These are phyloP conservation scores for Chaetomium fimeti DNA, from an alignment of 495 filamentous ascomycete genomes.

Conservation along the genomic window DNA sequence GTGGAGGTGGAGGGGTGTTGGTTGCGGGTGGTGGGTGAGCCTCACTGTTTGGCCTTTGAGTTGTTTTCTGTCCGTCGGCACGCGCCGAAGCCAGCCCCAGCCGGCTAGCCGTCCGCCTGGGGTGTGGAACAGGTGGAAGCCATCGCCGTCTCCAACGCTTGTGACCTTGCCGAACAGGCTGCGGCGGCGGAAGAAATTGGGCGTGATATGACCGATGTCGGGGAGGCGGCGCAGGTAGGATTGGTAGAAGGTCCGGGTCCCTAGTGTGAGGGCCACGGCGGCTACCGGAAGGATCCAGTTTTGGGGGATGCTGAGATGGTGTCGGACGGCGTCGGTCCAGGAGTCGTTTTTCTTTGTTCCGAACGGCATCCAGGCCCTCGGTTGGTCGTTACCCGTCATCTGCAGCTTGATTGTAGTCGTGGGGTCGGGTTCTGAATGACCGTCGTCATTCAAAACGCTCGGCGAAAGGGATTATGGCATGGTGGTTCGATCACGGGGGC, in stretches of 20 bases:
- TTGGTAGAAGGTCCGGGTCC: conserved; percentile 61
- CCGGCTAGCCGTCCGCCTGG: conserved; percentile 82
- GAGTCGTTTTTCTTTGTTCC: conserved; percentile 52
- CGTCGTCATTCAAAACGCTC: conserved; percentile 16
- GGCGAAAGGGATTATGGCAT: conserved; percentile 32
- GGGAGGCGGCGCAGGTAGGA: conserved; percentile 80
- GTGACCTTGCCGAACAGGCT: conserved; percentile 82
- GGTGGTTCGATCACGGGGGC: conserved; percentile 9
- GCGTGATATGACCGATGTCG: conserved; percentile 65
- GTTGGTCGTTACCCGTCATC: conserved; percentile 39
- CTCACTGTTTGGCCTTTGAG: conserved; percentile 75
- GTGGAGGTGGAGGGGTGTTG: neutral
- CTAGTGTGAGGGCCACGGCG: conserved; percentile 65
- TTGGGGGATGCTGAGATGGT: conserved; percentile 62
- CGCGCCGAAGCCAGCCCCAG: conserved; percentile 84
- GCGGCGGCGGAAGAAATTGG: conserved; percentile 64
- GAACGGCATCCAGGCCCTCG: neutral
- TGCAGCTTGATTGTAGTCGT: conserved; percentile 2
- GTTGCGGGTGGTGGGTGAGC: conserved; percentile 16
- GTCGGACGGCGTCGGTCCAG: conserved; percentile 36
- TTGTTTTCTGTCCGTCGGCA: conserved; percentile 64
- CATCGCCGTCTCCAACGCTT: conserved; percentile 93
- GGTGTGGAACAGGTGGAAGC: conserved; percentile 90
- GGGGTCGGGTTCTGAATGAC: neutral
- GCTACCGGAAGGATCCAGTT: conserved; percentile 66